phyloP scores from a whole-genome alignment of 768 basidiomycete genomes.

The Lyophyllum shimeji region DNA sequence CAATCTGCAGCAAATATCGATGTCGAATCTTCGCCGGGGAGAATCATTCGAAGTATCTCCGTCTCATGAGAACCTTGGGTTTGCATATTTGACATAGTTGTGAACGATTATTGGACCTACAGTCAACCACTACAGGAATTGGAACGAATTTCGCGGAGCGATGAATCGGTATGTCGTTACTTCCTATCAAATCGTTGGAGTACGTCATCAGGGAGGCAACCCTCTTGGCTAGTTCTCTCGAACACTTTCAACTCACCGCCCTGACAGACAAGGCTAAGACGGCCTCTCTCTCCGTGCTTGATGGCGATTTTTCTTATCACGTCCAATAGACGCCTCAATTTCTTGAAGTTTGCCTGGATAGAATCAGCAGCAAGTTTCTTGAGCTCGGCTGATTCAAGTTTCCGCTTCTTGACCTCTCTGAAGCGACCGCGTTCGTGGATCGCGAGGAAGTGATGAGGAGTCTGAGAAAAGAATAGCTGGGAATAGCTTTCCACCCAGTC shows the following conservation, averaged over 20 bases:
- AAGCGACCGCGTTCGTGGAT: slow-evolving; percentile 58
- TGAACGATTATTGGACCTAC: background rate
- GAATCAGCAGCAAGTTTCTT: slow-evolving; percentile 27
- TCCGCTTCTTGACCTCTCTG: slow-evolving; percentile 45
- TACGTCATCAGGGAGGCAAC: slow-evolving; percentile 45
- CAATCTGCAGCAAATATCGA: background rate
- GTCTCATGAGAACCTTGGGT: too few relatives aligned
- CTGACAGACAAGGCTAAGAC: slow-evolving; percentile 56
- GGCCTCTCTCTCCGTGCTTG: slow-evolving; percentile 49
- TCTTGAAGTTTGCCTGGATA: slow-evolving; percentile 34
- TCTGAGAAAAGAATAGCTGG: slow-evolving; percentile 71
- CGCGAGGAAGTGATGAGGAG: slow-evolving; percentile 57
- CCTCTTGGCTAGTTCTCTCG: slow-evolving; percentile 40
- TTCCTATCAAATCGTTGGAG: slow-evolving; percentile 33
- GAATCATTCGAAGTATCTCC: background rate
- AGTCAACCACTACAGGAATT: too few relatives aligned
- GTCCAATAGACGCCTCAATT: slow-evolving; percentile 37
- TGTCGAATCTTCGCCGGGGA: background rate
- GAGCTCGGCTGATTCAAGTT: slow-evolving; percentile 37
- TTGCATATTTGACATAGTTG: too few relatives aligned
- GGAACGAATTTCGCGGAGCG: too few relatives aligned
- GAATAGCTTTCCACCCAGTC: slow-evolving; percentile 65
- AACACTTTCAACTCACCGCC: slow-evolving; percentile 48
- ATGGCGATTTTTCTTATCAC: slow-evolving; percentile 49
- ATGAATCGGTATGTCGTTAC: background rate